Base-by-base conservation (phyloP, 192 early-diverging fungal genomes). In the Bifiguratus adelaidae region DNA sequence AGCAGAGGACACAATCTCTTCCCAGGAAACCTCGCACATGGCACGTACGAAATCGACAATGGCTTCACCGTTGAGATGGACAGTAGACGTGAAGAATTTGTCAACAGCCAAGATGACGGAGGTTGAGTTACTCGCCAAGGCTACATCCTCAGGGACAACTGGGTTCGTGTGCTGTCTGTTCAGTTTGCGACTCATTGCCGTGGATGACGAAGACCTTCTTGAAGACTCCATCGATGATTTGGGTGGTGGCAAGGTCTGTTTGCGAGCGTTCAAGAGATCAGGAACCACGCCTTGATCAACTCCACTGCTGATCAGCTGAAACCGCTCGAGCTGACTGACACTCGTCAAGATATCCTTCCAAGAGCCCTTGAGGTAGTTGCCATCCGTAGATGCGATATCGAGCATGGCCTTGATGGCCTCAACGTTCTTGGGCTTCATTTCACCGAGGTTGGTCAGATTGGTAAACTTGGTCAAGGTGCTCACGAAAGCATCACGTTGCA, bases 401-500 rank as follows among this genome's bases (percentile, higher is more conserved):
- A 96, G 66, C 5, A 96, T 63, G 6, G 86, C 79, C 35, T 84
- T 78, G 51, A 96, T 93, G 1, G 88, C 91, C 50, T 89, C 88
- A 12, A 93, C 77, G 55, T 96, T 91, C 63, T 96, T 96, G 25
- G 82, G 81, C 38, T 75, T 78, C 74, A 96, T 87, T 51, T 92
- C 85, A 19, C 78, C 73, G 38, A 92, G 55, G 48, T 90, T 85
- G 32, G 82, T 76, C 56, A 96, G 68, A 52, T 78, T 81, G 2
- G 93, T 93, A 47, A 96, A 80, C 60, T 91, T 89, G 30, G 84
- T 67, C 55, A 96, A 64, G 7, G 89, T 89, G 12, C 88, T 86
- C 12, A 95, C 86, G 74, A 93, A 95, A 5, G 93, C 89, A 51
- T 91, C 79, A 9, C 88, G 67, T 61, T 94, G 90, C 28, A 92